These are phyloP conservation scores for Angomonas ambiguus DNA, from an alignment of 208 protist species.

Conservation along the genomic window DNA sequence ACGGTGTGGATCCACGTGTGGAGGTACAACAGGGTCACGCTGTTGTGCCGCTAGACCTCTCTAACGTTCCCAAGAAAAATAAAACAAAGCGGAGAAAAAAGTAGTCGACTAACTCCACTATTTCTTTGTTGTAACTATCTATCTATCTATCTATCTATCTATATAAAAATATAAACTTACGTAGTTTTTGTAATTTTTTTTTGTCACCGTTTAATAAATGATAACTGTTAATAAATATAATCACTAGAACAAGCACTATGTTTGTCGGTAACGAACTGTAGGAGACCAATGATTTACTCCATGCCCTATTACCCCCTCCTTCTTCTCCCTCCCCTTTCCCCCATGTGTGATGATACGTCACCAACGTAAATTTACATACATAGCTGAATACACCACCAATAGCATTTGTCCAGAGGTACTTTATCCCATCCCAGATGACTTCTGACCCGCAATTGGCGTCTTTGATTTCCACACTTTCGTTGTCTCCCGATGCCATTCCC, in stretches of 20 bases:
- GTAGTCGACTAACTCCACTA: not conserved
- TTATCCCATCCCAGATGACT: constrained; percentile 13
- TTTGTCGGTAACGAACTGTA: too few species aligned
- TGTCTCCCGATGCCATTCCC: constrained; percentile 31
- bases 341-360: too few species aligned
- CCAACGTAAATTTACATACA: too few species aligned
- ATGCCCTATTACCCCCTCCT: too few species aligned
- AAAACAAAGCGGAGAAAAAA: constrained; percentile 80
- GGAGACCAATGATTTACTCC: too few species aligned
- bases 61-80: constrained; percentile 47
- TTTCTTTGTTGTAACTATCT: too few species aligned
- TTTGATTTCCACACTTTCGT: constrained; percentile 51
- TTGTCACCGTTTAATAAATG: not conserved
- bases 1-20: constrained; percentile 75
- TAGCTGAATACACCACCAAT: too few species aligned
- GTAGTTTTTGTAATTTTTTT: not conserved
- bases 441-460: constrained; percentile 49
- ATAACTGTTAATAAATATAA: too few species aligned
- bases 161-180: not conserved
- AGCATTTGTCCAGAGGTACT: too few species aligned
- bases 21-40: constrained; percentile 76
- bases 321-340: too few species aligned
- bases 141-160: too few species aligned
- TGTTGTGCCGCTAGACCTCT: constrained; percentile 75
- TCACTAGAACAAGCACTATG: too few species aligned